Base-by-base conservation (phyloP, 1,284 basidiomycete genomes). In the Boletellus sp. region DNA sequence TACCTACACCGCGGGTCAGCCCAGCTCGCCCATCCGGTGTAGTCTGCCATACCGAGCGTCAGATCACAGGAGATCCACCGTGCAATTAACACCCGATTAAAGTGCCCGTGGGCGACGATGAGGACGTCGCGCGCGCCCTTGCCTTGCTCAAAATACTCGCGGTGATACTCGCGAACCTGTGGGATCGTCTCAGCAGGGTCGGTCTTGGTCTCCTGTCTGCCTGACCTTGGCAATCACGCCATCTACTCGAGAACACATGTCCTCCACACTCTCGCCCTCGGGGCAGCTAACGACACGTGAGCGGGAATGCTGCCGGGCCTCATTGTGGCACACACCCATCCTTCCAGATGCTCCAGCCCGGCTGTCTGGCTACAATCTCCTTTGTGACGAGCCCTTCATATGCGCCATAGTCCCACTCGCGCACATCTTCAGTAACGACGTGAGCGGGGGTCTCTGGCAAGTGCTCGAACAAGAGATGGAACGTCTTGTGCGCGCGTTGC, bases 391-490 rank as follows among this genome's bases (percentile, higher is more conserved):
- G 77, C 10, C 93, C 93, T 64, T 96, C 93, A 60, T 91, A 95
- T 9, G 89, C 79, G 21, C 93, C 91, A 63, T 94, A 94, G 59
- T 94, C 87, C 91, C 92, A 94, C 67, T 94, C 88, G 39, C 80
- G 73, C 35, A 79, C 79, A 21, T 80, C 74, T 54, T 90, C 87
- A 0, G 83, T 82, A 36, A 82, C 63, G 21, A 74, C 61, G 56
- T 84, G 79, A 38, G 73, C 54, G 5, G 86, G 85, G 17, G 67
- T 46, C 37, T 75, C 57, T 4, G 68, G 63, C 32, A 79, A 63
- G 51, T 81, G 76, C 16, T 74, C 76, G 49, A 92, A 92, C 22
- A 92, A 69, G 36, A 95, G 74, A 52, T 92, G 78, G 59, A 91
- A 94, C 0, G 94, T 97, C 56, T 71, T 79, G 56, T 87, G 86